These are phyloP conservation scores for Jimgerdemannia lactiflua DNA, from an alignment of 192 early-diverging fungal species.

Conservation along the genomic window DNA sequence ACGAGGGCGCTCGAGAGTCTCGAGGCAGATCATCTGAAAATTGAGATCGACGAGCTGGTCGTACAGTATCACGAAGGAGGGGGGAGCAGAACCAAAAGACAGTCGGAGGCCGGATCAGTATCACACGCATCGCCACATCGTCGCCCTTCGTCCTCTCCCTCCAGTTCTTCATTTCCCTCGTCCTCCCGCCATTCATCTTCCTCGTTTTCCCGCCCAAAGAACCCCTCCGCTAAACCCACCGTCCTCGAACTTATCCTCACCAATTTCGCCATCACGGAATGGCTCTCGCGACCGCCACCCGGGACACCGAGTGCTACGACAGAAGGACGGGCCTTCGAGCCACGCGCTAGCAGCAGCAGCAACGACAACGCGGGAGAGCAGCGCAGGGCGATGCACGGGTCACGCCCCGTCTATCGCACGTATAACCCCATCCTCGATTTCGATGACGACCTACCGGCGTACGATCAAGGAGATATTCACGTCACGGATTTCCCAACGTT, in stretches of 20 bases:
- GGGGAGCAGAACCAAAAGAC: neutral
- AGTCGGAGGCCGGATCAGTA: neutral
- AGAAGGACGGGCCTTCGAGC: neutral
- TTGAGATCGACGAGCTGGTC: neutral
- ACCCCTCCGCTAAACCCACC: neutral
- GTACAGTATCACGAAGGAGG: neutral
- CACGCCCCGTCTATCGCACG: neutral
- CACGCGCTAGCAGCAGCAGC: neutral
- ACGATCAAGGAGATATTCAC: neutral
- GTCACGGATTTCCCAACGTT: neutral
- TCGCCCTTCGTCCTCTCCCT: slow-evolving; percentile 3
- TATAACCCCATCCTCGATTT: slow-evolving; percentile 17
- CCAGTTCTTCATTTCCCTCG: slow-evolving; percentile 3
- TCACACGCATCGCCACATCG: neutral
- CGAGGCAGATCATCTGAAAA: slow-evolving; percentile 1
- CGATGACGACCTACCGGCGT: neutral
- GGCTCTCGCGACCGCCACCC: neutral
- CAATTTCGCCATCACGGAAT: neutral
- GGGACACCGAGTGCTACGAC: neutral
- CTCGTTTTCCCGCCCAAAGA: neutral
- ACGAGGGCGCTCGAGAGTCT: neutral
- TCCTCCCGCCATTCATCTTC: neutral
- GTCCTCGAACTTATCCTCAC: neutral
- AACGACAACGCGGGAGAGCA: neutral
- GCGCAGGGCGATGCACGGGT: neutral